Conservation (phyloP, 2,329 filamentous ascomycete genomes). For the Fusarium tupiense region DNA sequence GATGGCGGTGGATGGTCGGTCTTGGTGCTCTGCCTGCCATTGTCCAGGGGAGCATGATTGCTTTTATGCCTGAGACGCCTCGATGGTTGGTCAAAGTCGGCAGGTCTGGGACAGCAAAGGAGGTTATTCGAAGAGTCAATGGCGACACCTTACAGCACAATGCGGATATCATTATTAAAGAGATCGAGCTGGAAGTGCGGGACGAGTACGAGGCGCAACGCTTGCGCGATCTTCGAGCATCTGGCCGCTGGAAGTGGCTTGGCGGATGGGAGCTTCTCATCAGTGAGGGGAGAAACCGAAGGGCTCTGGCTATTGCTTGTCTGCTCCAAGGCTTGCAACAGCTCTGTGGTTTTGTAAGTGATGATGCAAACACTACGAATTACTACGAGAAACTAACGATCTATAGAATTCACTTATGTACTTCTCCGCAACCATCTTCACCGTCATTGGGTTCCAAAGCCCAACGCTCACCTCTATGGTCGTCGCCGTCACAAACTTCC, state of each 20-base stretch:
- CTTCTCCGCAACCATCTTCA: conserved; percentile 85
- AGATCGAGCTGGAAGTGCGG: conserved; percentile 79
- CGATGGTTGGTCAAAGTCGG: conserved; percentile 83
- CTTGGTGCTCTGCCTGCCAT: conserved; percentile 81
- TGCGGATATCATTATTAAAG: conserved; percentile 69
- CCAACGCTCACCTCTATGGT: conserved; percentile 83
- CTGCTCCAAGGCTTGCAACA: conserved; percentile 89
- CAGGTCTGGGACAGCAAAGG: conserved; percentile 67
- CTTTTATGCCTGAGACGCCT: conserved; percentile 86
- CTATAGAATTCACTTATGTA: conserved; percentile 88
- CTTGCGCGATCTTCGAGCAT: conserved; percentile 44
- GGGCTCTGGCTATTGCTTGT: conserved; percentile 86
- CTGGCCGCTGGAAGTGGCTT: conserved; percentile 49
- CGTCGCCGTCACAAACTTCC: conserved; percentile 84
- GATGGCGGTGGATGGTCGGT: conserved; percentile 94
- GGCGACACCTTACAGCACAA: conserved; percentile 58
- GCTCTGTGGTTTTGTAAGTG: conserved; percentile 80
- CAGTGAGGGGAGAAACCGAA: conserved; percentile 69
- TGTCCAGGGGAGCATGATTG: conserved; percentile 74
- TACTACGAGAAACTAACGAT: background rate
- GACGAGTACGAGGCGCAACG: conserved; percentile 69
- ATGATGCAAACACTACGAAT: background rate
- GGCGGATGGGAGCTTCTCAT: conserved; percentile 65
- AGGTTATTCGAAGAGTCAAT: conserved; percentile 73
- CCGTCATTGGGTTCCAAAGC: conserved; percentile 78